These are phyloP conservation scores for Acanthamoeba triangularis DNA, from an alignment of 208 protist genomes.

Conservation along the genomic window DNA sequence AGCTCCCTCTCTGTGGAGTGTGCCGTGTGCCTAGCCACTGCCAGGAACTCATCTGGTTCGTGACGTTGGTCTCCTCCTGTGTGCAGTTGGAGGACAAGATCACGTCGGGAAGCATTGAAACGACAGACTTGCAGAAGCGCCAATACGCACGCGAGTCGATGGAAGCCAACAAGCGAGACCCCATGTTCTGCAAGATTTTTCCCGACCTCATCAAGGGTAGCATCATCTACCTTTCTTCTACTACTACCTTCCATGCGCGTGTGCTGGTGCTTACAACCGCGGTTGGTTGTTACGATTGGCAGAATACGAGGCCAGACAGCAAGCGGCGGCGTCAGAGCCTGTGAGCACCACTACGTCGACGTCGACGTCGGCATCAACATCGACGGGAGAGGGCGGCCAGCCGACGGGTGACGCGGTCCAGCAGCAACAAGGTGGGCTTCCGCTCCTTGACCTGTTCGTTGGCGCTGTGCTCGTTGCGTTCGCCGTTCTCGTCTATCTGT, in stretches of 20 bases:
- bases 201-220: constrained; percentile 61
- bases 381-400: background rate
- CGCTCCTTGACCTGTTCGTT: constrained; percentile 48
- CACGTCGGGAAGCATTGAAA: constrained; percentile 66
- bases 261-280: background rate
- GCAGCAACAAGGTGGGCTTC: constrained; percentile 29
- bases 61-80: background rate
- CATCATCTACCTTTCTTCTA: background rate
- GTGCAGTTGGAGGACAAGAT: constrained; percentile 66
- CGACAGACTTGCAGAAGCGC: constrained; percentile 32
- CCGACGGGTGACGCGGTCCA: no score
- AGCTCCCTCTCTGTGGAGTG: background rate
- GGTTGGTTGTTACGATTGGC: no score
- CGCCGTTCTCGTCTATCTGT: constrained; percentile 20
- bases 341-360: no score
- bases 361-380: background rate
- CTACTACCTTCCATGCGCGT: no score
- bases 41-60: no score
- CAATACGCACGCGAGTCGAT: constrained; percentile 58
- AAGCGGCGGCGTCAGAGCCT: background rate
- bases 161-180: constrained; percentile 74
- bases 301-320: constrained; percentile 10
- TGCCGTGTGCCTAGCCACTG: no score
- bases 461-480: constrained; percentile 13
- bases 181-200: constrained; percentile 79